phyloP scores from a whole-genome alignment of 2,329 filamentous ascomycete species.

The Diaporthe helianthi region DNA sequence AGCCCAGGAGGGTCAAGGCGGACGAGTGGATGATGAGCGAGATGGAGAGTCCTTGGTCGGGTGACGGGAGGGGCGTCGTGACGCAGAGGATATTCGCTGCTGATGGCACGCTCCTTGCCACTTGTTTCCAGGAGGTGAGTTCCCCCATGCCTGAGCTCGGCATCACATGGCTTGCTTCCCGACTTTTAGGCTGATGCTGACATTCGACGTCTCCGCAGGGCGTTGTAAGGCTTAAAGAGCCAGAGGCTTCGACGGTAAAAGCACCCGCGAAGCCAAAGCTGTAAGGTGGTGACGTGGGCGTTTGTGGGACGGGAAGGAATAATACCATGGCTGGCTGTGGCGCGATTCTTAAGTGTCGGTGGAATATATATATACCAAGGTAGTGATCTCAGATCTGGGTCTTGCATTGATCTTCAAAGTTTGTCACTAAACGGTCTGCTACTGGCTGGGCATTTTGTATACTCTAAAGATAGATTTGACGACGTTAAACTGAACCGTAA shows the following conservation, averaged over 20 bases:
- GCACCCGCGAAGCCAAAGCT: conserved; percentile 28
- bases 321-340: background rate
- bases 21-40: conserved; percentile 83
- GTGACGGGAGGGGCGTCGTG: conserved; percentile 78
- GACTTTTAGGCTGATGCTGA: background rate
- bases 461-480: background rate
- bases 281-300: background rate
- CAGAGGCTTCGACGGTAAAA: background rate
- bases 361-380: background rate
- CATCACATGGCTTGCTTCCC: background rate
- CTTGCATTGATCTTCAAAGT: background rate
- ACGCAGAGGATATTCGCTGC: conserved; percentile 75
- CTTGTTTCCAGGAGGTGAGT: conserved; percentile 78
- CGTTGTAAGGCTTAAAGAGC: conserved; percentile 29
- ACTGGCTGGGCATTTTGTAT: background rate
- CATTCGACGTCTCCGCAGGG: conserved; percentile 5
- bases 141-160: conserved; percentile 2
- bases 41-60: conserved; percentile 82
- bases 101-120: conserved; percentile 77
- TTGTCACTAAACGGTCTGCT: background rate
- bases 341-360: too few relatives aligned
- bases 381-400: background rate
- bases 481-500: background rate
- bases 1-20: conserved; percentile 62
- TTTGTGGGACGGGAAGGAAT: background rate